A percentile compares a stretch with the other conserved stretches of the same genome.
phyloP scores from a whole-genome alignment of 164 flowering plant genomes.

The Houttuynia cordata region DNA sequence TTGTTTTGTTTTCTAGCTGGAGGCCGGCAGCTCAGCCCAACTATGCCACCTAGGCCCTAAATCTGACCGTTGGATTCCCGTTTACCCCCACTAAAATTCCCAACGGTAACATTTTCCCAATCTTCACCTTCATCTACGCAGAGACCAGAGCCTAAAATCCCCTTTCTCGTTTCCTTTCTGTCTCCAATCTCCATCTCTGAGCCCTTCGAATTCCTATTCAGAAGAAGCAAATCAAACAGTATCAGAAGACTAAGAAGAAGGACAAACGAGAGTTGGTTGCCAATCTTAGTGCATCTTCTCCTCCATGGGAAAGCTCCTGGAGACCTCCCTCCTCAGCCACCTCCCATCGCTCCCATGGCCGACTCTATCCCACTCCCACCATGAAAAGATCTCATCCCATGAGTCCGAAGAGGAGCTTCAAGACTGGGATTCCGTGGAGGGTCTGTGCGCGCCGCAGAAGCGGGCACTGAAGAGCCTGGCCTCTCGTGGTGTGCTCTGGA shows the following conservation, averaged over 20 bases:
- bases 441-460: constrained; percentile 7
- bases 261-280: background rate
- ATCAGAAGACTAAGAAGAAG: background rate
- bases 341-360: constrained; percentile 7
- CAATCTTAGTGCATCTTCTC: background rate
- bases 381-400: background rate
- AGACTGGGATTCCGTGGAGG: constrained; percentile 11
- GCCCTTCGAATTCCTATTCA: background rate
- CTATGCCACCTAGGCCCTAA: background rate
- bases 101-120: constrained; percentile 4
- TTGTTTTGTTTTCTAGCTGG: background rate
- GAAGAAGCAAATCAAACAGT: background rate
- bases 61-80: constrained; percentile 3
- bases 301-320: constrained; percentile 15
- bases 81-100: background rate
- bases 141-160: background rate
- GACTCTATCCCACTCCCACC: background rate
- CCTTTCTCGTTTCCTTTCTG: background rate
- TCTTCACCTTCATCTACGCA: background rate
- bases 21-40: background rate
- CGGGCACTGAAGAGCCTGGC: constrained; percentile 5
- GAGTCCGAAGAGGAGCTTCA: background rate
- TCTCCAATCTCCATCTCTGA: background rate
- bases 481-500: constrained; percentile 13
- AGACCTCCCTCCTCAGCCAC: constrained; percentile 8